These are phyloP conservation scores for Taphrina populina DNA, from an alignment of 1,139 yeast species.

Conservation along the genomic window DNA sequence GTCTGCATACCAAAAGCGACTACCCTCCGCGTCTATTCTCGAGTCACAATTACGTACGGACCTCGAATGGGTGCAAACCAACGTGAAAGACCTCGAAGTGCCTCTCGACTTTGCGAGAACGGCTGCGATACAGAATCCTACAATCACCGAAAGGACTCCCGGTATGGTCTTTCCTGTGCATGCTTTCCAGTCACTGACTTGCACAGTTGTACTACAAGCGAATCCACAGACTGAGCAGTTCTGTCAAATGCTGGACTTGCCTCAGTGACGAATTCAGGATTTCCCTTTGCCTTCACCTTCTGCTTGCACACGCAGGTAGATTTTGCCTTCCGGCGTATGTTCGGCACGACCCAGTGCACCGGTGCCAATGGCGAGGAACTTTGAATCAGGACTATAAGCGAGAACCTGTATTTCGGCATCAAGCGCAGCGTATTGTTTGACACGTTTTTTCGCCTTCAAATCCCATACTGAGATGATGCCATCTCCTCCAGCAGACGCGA, in stretches of 20 bases:
- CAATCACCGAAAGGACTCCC: conserved; percentile 2
- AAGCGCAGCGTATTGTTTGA: conserved; percentile 58
- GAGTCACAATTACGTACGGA: conserved; percentile 39
- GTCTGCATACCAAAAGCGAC: conserved; percentile 29
- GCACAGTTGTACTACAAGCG: conserved; percentile 34
- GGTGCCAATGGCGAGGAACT: conserved; percentile 55
- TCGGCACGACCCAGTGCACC: conserved; percentile 24
- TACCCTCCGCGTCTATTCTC: conserved; percentile 36
- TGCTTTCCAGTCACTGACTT: not conserved
- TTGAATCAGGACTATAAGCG: conserved; percentile 47
- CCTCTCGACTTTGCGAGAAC: conserved; percentile 41
- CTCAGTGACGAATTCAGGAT: not conserved
- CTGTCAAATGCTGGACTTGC: conserved; percentile 35
- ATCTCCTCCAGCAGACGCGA: conserved; percentile 81
- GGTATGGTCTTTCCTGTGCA: not conserved
- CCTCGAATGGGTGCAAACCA: conserved; percentile 43
- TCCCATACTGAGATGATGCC: conserved; percentile 79
- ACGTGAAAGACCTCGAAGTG: conserved; percentile 41
- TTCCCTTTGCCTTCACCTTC: conserved; percentile 28
- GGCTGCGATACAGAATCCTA: conserved; percentile 34
- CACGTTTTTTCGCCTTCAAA: conserved; percentile 59
- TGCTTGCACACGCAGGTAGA: conserved; percentile 15
- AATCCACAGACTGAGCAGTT: conserved; percentile 38
- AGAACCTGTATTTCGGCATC: conserved; percentile 55
- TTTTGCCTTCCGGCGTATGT: conserved; percentile 4